Percentiles rank a stretch among this genome's conserved stretches.
Evolutionary conservation across 108 stramenopile genomes (phyloP).

Genomic region (Craspedostauros australis): DNA sequence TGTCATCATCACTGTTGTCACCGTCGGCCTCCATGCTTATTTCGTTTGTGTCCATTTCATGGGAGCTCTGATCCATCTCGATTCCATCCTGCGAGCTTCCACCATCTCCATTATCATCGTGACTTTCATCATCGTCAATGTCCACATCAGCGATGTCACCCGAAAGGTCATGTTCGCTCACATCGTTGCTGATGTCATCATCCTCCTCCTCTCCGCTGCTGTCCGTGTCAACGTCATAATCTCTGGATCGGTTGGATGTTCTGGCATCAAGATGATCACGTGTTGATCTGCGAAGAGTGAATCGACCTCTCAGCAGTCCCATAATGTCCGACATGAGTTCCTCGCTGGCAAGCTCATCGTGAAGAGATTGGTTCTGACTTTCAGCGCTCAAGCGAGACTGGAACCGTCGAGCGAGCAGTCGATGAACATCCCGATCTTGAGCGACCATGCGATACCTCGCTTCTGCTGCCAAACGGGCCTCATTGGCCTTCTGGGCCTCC

Average conservation of each 20-base stretch:
- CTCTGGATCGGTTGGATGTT: too few relatives aligned
- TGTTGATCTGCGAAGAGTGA: too few relatives aligned
- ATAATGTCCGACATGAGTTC: conserved; percentile 1
- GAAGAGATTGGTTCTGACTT: background rate
- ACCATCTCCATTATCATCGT: too few relatives aligned
- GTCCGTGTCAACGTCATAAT: conserved; percentile 31
- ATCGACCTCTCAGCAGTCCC: too few relatives aligned
- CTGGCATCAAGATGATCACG: too few relatives aligned
- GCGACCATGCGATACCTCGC: conserved; percentile 39
- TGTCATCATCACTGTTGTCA: too few relatives aligned
- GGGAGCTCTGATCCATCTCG: too few relatives aligned
- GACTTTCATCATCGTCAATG: conserved; percentile 12
- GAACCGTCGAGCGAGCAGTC: conserved; percentile 55
- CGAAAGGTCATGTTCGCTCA: conserved; percentile 12
- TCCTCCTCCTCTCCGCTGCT: conserved; percentile 33
- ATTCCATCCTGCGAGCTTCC: too few relatives aligned
- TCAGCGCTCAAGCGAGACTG: conserved; percentile 47
- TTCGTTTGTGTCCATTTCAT: too few relatives aligned
- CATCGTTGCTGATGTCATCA: conserved; percentile 16
- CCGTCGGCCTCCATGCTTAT: too few relatives aligned
- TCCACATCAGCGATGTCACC: conserved; percentile 12
- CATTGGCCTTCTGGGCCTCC: conserved; percentile 38
- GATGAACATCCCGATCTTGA: conserved; percentile 46
- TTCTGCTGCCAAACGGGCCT: conserved; percentile 52
- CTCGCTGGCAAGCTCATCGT: background rate